Evolutionary conservation across 805 yeast genomes (phyloP), one percentile per base, ranked within the genome.

Genomic region (Komagataella pastoris): DNA sequence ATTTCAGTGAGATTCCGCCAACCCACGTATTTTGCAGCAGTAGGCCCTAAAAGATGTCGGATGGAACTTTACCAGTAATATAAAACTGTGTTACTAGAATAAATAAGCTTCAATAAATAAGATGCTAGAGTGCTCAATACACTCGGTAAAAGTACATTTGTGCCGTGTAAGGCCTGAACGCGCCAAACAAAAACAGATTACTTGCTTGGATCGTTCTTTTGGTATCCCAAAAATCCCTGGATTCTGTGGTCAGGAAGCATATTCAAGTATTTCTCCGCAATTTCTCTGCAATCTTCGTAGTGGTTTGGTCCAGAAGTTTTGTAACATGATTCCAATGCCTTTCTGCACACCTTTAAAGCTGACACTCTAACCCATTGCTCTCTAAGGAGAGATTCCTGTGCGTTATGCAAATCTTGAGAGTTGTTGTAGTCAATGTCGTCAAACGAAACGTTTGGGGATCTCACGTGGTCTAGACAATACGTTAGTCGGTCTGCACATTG

Each of bases 151-250:
- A 30, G 40, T 30, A 30, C 40, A 30, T 30, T 8, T 8, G 14
- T 30, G 40, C 14, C 40, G 40, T 30, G n/a, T 1, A 14, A 30
- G n/a, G n/a, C 10, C 14, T 14, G 14, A 14, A 30, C 40, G 40
- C 6, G 40, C 40, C 17, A 18, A 18, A 14, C 30, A 6, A 44
- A n/a, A 43, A 3, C 18, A 17, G 18, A 17, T 64, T 70, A 84
- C 70, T 85, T 84, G 44, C 86, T 73, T 47, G 91, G 93, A 63
- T 86, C 95, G 69, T 86, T 86, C 76, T 87, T 83, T 71, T 87
- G 95, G 71, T 86, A 85, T n/a, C 88, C 91, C 62, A 81, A 70
- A 69, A 75, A 85, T 47, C 95, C 95, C 58, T 79, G 76, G 54
- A 83, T 75, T 58, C 80, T 77, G 58, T 83, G 77, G 50, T 75